Conservation (phyloP, 2,329 filamentous ascomycete genomes). For the Monilinia aucupariae region DNA sequence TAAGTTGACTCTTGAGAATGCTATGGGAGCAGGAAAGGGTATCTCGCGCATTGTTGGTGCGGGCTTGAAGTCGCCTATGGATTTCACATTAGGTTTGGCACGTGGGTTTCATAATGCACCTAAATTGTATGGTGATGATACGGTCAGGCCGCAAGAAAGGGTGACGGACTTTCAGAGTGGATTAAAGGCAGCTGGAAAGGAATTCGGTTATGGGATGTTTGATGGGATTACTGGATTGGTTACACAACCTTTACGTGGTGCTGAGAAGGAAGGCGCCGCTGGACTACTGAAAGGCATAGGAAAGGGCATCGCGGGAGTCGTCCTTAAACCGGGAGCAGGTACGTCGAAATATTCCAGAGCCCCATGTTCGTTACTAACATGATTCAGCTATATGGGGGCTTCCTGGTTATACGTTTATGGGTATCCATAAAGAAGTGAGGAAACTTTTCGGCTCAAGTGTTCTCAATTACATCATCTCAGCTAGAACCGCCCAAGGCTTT, state of each 20-base stretch:
- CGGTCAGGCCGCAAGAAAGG: slow-evolving; percentile 69
- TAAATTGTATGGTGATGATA: slow-evolving; percentile 77
- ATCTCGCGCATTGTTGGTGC: slow-evolving; percentile 67
- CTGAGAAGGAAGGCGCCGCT: slow-evolving; percentile 55
- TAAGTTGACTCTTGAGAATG: slow-evolving; percentile 48
- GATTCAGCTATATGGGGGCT: slow-evolving; percentile 57
- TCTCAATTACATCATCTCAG: slow-evolving; percentile 73
- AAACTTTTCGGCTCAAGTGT: slow-evolving; percentile 66
- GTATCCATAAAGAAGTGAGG: slow-evolving; percentile 70
- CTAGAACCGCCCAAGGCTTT: slow-evolving; percentile 69
- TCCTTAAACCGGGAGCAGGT: slow-evolving; percentile 79
- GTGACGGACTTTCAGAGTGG: slow-evolving; percentile 74
- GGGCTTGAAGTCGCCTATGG: slow-evolving; percentile 75
- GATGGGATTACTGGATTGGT: slow-evolving; percentile 78
- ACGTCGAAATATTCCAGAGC: slow-evolving; percentile 30
- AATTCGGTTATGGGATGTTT: slow-evolving; percentile 71
- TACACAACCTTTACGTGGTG: slow-evolving; percentile 68
- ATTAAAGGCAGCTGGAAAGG: slow-evolving; percentile 70
- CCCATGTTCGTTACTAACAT: slow-evolving; percentile 12
- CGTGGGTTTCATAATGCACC: slow-evolving; percentile 87
- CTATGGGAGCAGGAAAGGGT: slow-evolving; percentile 51
- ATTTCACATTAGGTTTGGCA: slow-evolving; percentile 75
- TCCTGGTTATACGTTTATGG: slow-evolving; percentile 78
- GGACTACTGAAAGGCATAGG: slow-evolving; percentile 76
- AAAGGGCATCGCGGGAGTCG: slow-evolving; percentile 74